Conservation (phyloP, 352 stramenopile species). For the Pythium myriotylum region DNA sequence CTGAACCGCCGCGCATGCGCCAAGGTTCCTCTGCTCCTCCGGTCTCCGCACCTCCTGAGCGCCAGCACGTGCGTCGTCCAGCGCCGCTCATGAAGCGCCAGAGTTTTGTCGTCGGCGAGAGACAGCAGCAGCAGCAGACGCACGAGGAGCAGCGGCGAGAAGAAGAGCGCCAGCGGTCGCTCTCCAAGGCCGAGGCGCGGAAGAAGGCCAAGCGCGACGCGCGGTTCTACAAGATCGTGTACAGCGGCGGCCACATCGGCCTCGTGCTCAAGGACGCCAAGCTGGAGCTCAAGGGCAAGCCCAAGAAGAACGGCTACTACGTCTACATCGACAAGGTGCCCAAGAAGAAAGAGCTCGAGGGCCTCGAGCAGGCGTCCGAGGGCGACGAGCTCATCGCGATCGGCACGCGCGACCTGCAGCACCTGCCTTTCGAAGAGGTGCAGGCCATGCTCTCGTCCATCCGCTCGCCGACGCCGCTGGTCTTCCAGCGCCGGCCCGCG, state of each 20-base stretch:
- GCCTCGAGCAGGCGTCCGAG: conserved; percentile 49
- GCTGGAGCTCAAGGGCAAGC: conserved; percentile 52
- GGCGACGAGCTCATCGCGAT: conserved; percentile 80
- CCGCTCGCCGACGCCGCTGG: conserved; percentile 44
- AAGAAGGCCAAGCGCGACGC: conserved; percentile 39
- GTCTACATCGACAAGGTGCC: conserved; percentile 61
- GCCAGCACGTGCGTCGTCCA: conserved; percentile 20
- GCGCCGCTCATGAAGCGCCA: conserved; percentile 49
- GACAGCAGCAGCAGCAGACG: conserved; percentile 20
- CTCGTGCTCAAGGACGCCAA: conserved; percentile 47
- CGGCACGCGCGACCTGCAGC: conserved; percentile 61
- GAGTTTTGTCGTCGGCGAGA: conserved; percentile 59
- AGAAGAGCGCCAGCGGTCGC: neutral
- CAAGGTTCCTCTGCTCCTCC: too few species aligned
- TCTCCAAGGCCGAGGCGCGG: conserved; percentile 19
- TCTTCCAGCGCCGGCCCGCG: conserved; percentile 61
- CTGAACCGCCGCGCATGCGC: too few species aligned
- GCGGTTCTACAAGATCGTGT: conserved; percentile 71
- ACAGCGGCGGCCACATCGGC: conserved; percentile 42
- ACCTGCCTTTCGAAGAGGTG: conserved; percentile 64
- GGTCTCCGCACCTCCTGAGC: conserved; percentile 1
- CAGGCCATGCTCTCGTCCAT: conserved; percentile 48
- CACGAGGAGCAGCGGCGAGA: neutral
- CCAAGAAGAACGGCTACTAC: conserved; percentile 70
- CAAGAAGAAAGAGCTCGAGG: conserved; percentile 45